Evolutionary conservation across 768 basidiomycete genomes (phyloP).

Genomic region (Russula brevipes): DNA sequence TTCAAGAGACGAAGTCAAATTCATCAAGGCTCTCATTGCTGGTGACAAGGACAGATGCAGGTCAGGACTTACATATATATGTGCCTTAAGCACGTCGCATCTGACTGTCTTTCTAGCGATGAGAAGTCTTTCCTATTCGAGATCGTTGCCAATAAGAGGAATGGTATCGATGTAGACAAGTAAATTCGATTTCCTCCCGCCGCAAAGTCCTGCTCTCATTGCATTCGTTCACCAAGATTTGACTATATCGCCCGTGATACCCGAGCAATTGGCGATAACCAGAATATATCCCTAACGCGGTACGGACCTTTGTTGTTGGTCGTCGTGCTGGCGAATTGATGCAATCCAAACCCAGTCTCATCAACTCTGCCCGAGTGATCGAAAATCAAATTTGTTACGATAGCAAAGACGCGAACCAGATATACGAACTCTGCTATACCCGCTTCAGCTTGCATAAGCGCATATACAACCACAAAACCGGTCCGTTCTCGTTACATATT

Average conservation of each 20-base stretch:
- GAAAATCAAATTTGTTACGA: constrained; percentile 73
- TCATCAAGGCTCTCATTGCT: constrained; percentile 76
- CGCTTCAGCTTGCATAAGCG: constrained; percentile 78
- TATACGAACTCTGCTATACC: constrained; percentile 68
- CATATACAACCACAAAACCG: constrained; percentile 79
- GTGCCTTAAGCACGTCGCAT: not conserved
- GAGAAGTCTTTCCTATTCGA: constrained; percentile 78
- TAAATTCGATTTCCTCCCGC: constrained; percentile 29
- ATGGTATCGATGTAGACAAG: constrained; percentile 88
- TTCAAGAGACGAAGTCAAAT: constrained; percentile 42
- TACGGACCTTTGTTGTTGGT: constrained; percentile 14
- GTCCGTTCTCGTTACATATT: constrained; percentile 32
- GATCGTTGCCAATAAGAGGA: constrained; percentile 76
- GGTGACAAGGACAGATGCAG: constrained; percentile 50
- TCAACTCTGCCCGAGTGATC: constrained; percentile 70
- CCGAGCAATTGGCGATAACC: constrained; percentile 61
- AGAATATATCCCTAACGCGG: constrained; percentile 48
- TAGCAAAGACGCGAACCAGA: constrained; percentile 72
- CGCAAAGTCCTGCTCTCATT: not conserved
- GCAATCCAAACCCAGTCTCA: constrained; percentile 44
- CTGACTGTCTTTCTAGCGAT: not conserved
- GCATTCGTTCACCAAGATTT: constrained; percentile 42
- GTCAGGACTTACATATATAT: constrained; percentile 34
- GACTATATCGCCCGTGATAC: constrained; percentile 80
- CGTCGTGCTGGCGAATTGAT: not conserved